Evolutionary conservation across 1,284 basidiomycete species (phyloP), one percentile per base, ranked within the genome.

Genomic region (Xanthoconium separans): DNA sequence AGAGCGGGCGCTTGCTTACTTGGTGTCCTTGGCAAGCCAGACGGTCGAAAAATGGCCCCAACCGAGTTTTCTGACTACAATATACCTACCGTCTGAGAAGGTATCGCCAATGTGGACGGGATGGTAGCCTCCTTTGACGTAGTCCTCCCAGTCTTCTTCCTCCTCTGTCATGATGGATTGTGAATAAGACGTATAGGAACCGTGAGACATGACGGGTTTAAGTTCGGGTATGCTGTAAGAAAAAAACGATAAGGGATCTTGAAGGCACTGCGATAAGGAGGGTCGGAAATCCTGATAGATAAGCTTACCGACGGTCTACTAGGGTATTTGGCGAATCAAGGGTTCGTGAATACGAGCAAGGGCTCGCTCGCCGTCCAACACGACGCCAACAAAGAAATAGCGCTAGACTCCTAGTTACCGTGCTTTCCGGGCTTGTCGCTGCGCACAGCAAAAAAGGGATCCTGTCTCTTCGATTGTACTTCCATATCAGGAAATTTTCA

Each of bases 11-110:
- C 29, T 44, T 70, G 51, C 68, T 45, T 71, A 95, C 93, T 85
- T 89, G 70, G 80, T 81, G 70, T 96, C 93, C 65, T 85, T 85
- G 30, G 93, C 92, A 0, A 96, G 80, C 93, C 93, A 96, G 11
- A 96, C 93, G 1, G 93, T 95, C 1, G 89, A 92, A 74, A 99
- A 99, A 73, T 99, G 97, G 42, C 97, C 96, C 89, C 96, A 99
- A 33, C 96, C 97, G 13, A 99, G 85, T 74, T 99, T 99, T 59
- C 96, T 78, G 54, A 98, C 94, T 64, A 98, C 91, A 62, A 85
- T 72, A 71, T 99, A 99, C 44, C 96, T 78, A 10, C 84, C 91
- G 60, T 93, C 85, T 53, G 90, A 93, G 72, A 98, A 98, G 29
- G 81, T 73, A 74, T 98, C 94, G 65, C 95, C 96, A 58, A 99